Base-by-base conservation (phyloP, 164 flowering plant genomes). In the Vitis riparia region DNA sequence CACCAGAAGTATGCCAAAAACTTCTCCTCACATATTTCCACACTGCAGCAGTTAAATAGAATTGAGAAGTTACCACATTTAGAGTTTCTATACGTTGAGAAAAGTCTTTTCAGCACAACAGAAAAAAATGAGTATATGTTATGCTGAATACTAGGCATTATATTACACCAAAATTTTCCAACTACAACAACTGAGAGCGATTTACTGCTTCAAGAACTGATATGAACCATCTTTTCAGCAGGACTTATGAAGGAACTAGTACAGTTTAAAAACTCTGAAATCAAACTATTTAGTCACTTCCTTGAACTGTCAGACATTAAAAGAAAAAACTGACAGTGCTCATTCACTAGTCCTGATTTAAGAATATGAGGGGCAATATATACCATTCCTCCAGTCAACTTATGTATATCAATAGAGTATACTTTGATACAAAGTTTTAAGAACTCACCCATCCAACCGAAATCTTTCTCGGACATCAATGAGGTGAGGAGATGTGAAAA, bases 401-500 rank as follows among this genome's bases (percentile, higher is more conserved):
- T 53, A 23, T 32, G 37, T 14, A 23, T 9, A 14, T 13, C 30
- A 58, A 19, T 53, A 49, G 1, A 51, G 11, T 52, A 14, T 16
- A 17, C 37, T 59, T 8, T 3, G 11, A 44, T 11, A 12, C 13
- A 48, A 32, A 47, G 11, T n/a, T 49, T n/a, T 51, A 51, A 68
- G 10, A 65, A 79, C 94, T 83, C 73, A 95, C 99, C 99, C 97
- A 79, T 96, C 87, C 78, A 96, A 57, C 50, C 92, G 88, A 77
- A 96, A 93, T 80, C 99, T 88, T 81, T 96, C 99, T 56, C 98
- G 84, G 50, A 96, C 80, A 77, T 96, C 99, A 79, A 96, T 93
- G 76, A 96, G 91, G 79, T 91, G 99, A 70, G 99, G 99, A 76
- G 98, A 91, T 10, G 98, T 96, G 82, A 96, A 93, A 72, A 96